Evolutionary conservation across 495 filamentous ascomycete species (phyloP).

Genomic region (Penicillium antarcticum): DNA sequence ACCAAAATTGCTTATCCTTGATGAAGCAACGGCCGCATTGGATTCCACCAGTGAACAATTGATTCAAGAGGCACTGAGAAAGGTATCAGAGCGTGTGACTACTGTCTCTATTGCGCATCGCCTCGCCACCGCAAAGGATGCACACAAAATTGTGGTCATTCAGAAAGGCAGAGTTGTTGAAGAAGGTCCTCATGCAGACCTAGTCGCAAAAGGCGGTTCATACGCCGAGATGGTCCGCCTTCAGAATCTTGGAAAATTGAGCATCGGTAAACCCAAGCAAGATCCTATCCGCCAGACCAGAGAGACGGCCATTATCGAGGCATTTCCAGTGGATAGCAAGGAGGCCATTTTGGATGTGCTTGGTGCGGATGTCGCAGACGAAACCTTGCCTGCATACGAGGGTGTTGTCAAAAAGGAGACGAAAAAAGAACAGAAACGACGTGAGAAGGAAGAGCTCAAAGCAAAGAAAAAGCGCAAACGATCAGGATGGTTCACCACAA

Average conservation of each 20-base stretch:
- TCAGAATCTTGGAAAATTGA: conserved; percentile 28
- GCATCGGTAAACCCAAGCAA: neutral
- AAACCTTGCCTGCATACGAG: neutral
- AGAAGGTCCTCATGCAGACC: conserved; percentile 44
- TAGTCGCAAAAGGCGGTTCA: conserved; percentile 27
- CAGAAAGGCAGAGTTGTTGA: conserved; percentile 48
- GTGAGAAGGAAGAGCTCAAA: conserved; percentile 13
- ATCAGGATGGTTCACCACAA: conserved; percentile 21
- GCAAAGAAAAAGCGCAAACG: conserved; percentile 13
- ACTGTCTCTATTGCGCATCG: conserved; percentile 42
- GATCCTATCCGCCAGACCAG: conserved; percentile 15
- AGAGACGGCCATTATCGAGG: neutral
- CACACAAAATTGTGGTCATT: conserved; percentile 60
- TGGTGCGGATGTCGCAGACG: conserved; percentile 15
- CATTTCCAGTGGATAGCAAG: conserved; percentile 10
- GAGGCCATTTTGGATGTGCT: conserved; percentile 15
- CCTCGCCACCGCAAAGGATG: conserved; percentile 45
- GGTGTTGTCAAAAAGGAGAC: neutral
- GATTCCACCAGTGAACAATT: conserved; percentile 49
- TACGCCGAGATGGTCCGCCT: conserved; percentile 42
- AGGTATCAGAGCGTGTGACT: conserved; percentile 34
- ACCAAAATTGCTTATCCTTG: conserved; percentile 71
- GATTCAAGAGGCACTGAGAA: conserved; percentile 45
- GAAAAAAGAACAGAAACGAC: conserved; percentile 8
- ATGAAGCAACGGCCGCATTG: conserved; percentile 68